Evolutionary conservation across 2,329 filamentous ascomycete genomes (phyloP), one percentile per base, ranked within the genome.

Genomic region (Pyrenophora graminea): DNA sequence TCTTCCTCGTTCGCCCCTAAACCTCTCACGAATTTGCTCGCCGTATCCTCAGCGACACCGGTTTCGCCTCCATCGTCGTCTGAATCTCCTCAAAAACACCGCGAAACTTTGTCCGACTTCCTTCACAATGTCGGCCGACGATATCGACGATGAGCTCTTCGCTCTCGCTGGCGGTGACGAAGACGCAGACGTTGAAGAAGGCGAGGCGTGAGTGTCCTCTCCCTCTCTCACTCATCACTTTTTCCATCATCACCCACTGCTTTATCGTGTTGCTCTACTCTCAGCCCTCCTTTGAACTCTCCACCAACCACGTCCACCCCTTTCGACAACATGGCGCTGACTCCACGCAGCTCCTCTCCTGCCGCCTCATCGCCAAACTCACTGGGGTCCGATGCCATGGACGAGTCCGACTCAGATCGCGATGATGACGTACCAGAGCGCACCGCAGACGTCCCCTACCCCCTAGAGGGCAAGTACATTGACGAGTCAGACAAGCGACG

Each of bases 131-230:
- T 88, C 90, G 49, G 90, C 93, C 50, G 65, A 67, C 48, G 76
- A 78, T 51, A 83, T 97, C 62, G 93, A 97, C 71, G 91, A 93
- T 66, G 93, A 97, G 78, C 86, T 97, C 61, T 87, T 97, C 59
- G 92, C 90, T 68, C 86, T 97, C 60, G 94, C 92, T 47, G 94
- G 91, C 66, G 91, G 90, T 62, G 85, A 84, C 36, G 70, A 73
- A 43, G 70, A 73, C 39, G 85, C 85, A 48, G 70, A 73, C 41
- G 84, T 86, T 48, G 87, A 90, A 64, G 90, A 95, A 70, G 89
- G 90, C 60, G 90, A 96, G 79, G 84, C 87, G 90, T 93, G 82
- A 85, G 89, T 85, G 41, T 51, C 23, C 56, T 54, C 27, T 13
- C 8, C 13, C 10, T 34, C 38, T 53, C 44, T 59, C 55, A 46